Conservation (phyloP, 805 yeast genomes). For the Candida peoriensis region DNA sequence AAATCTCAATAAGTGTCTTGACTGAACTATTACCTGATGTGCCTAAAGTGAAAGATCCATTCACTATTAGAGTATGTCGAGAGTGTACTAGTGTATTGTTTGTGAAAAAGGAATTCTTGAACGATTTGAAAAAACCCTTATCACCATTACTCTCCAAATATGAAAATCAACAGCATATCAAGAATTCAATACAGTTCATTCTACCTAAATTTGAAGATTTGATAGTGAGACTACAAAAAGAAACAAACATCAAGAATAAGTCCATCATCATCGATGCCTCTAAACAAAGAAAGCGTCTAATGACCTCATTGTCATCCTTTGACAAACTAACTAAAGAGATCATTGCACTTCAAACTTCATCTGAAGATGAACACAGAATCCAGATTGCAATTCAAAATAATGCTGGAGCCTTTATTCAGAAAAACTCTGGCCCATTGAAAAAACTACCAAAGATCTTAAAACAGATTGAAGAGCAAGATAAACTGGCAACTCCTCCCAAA, state of each 20-base stretch:
- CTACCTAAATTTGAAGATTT: slow-evolving; percentile 41
- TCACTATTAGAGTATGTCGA: slow-evolving; percentile 56
- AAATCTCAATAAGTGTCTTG: slow-evolving; percentile 45
- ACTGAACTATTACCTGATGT: slow-evolving; percentile 13
- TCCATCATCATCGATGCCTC: slow-evolving; percentile 32
- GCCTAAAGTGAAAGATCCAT: slow-evolving; percentile 18
- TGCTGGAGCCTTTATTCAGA: slow-evolving; percentile 59
- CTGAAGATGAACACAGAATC: slow-evolving; percentile 40
- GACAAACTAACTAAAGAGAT: slow-evolving; percentile 45
- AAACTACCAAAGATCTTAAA: slow-evolving; percentile 45
- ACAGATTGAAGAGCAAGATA: slow-evolving; percentile 12
- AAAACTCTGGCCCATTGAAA: slow-evolving; percentile 59
- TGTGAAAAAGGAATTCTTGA: slow-evolving; percentile 43
- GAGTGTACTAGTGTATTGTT: slow-evolving; percentile 63
- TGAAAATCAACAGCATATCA: slow-evolving; percentile 34
- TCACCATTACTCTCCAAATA: slow-evolving; percentile 36
- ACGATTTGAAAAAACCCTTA: slow-evolving; percentile 32
- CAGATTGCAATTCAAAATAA: slow-evolving; percentile 53
- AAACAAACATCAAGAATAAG: slow-evolving; percentile 24
- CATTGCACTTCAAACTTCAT: slow-evolving; percentile 27
- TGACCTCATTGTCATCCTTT: slow-evolving; percentile 45
- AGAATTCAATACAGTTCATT: slow-evolving; percentile 31
- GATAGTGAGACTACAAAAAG: slow-evolving; percentile 30
- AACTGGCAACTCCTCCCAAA: slow-evolving; percentile 14
- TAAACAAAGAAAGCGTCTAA: slow-evolving; percentile 37